Base-by-base conservation (phyloP, 345 rosid species). In the Populus alba region DNA sequence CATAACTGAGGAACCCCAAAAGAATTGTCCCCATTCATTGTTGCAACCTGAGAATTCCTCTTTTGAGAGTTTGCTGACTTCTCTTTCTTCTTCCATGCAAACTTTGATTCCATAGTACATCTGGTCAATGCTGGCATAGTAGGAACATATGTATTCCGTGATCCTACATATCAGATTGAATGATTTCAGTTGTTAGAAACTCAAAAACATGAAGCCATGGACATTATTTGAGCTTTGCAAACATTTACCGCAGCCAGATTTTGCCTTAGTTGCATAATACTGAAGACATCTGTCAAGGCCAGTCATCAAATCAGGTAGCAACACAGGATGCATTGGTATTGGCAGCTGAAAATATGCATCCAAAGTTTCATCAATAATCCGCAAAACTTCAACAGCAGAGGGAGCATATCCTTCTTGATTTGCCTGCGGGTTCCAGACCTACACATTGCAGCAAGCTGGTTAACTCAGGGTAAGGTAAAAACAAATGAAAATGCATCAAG, bases 111-210 rank as follows among this genome's bases (percentile, higher is more conserved):
- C 1, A 83, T 83, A 11, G 87, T 87, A 82, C 97, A 94, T 81
- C 99, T 87, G 43, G 98, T 92, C 76, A 92, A 86, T 71, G 98
- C 98, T 72, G 97, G 99, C 98, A 96, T 89, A 35, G 97, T 90
- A 35, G 97, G 99, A 78, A 92, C 74, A 72, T 87, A 96, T n/a
- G 91, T 89, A 75, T 81, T 90, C 77, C 90, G 84, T 27, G 95
- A 87, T 72, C 99, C 99, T 96, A 82, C 66, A 78, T 37, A 78
- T 61, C 73, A 86, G 73, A 82, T 37, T 3, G 55, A 80, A 70
- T 38, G 27, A 72, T 22, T 65, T 39, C 59, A 72, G 62, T 82
- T 51, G 84, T 71, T 80, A 85, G 74, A 62, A 81, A 59, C 23
- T 66, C 31, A 31, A 82, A 72, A 77, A 68, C 63, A 57, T 29